Conservation (phyloP, 179 eudicot genomes). For the Pouteria campechiana region DNA sequence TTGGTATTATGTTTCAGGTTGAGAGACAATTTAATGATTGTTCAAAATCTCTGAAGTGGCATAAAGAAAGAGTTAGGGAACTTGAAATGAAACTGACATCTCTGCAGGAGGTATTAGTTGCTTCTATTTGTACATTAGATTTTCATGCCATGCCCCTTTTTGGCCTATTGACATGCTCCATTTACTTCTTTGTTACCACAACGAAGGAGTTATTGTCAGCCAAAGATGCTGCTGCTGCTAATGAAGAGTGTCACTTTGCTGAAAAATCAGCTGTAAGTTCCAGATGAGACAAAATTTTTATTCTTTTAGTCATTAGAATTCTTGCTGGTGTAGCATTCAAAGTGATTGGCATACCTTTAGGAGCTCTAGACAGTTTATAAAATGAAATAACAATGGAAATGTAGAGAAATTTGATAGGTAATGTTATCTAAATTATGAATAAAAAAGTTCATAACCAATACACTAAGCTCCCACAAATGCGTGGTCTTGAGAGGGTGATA, state of each 20-base stretch:
- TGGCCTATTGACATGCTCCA: constrained; percentile 4
- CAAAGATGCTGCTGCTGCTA: constrained; percentile 56
- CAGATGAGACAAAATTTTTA: neutral
- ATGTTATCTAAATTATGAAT: no score
- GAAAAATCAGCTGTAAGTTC: constrained; percentile 59
- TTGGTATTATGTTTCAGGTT: constrained; percentile 18
- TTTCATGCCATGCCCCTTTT: neutral
- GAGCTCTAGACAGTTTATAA: no score
- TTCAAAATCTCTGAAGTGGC: constrained; percentile 31
- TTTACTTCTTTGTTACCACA: constrained; percentile 1
- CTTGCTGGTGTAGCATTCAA: no score
- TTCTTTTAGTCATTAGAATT: no score
- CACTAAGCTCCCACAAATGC: no score
- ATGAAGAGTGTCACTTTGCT: constrained; percentile 50
- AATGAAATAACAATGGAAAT: no score
- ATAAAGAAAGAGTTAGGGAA: constrained; percentile 64
- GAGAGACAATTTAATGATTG: constrained; percentile 45
- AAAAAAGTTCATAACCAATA: no score
- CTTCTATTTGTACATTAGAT: neutral
- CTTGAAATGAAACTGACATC: constrained; percentile 59
- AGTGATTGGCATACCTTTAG: no score
- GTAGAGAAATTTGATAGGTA: no score
- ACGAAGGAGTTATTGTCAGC: constrained; percentile 53
- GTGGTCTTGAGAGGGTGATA: no score
- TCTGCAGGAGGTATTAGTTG: constrained; percentile 36